Conservation (phyloP, 441 rosid genomes). For the Breynia disticha region DNA sequence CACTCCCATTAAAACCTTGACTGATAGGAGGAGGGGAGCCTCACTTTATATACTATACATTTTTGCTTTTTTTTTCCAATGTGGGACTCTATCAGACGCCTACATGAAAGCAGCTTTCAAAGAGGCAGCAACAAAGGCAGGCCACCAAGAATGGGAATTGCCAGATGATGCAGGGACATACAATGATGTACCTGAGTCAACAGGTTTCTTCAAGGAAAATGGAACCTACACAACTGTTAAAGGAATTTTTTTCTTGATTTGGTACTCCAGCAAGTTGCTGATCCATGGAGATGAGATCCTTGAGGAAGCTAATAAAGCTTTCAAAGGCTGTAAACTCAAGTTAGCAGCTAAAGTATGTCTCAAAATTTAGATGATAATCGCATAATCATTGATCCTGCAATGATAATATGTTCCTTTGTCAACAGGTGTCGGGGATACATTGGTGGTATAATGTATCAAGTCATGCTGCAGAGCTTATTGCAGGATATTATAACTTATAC, state of each 20-base stretch:
- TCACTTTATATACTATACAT: too few species aligned
- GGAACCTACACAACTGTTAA: conserved; percentile 49
- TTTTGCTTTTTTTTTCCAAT: too few species aligned
- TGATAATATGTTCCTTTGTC: background rate
- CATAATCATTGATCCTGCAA: background rate
- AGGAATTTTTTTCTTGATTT: conserved; percentile 66
- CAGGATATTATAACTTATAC: conserved; percentile 60
- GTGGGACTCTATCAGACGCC: too few species aligned
- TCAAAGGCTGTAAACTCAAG: conserved; percentile 59
- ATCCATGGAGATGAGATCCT: conserved; percentile 67
- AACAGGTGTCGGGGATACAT: conserved; percentile 70
- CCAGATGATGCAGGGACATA: conserved; percentile 61
- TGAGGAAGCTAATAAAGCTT: conserved; percentile 62
- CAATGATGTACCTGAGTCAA: conserved; percentile 47
- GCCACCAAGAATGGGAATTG: conserved; percentile 71
- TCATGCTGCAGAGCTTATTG: conserved; percentile 79
- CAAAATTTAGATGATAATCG: background rate
- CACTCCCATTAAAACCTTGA: too few species aligned
- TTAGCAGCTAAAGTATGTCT: conserved; percentile 59
- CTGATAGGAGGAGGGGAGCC: too few species aligned
- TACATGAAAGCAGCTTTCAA: conserved; percentile 54
- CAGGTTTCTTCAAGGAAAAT: conserved; percentile 42
- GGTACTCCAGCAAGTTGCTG: conserved; percentile 67
- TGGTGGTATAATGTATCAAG: conserved; percentile 64
- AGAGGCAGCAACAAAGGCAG: conserved; percentile 42